Conservation (phyloP, 2,329 filamentous ascomycete species). For the Epichloe festucae region DNA sequence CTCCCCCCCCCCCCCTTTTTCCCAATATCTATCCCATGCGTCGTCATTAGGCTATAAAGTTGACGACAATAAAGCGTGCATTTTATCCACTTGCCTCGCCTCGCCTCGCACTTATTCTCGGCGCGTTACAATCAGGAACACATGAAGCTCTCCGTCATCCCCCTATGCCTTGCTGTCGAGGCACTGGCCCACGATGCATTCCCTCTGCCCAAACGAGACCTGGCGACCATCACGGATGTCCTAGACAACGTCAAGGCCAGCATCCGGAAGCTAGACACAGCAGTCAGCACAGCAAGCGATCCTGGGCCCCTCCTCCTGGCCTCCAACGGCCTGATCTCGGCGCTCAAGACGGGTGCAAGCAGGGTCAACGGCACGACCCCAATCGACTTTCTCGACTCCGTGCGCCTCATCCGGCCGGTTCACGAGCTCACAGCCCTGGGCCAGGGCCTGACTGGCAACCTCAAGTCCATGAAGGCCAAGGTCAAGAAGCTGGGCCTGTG, state of each 20-base stretch:
- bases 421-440: neutral
- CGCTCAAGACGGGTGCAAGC: neutral
- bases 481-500: neutral
- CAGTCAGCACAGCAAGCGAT: neutral
- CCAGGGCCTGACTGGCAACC: neutral
- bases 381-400: neutral
- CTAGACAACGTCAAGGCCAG: neutral
- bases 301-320: neutral
- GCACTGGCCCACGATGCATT: neutral
- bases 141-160: conserved; percentile 9
- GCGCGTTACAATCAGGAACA: neutral
- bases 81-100: neutral
- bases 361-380: neutral
- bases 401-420: neutral
- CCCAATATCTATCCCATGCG: too few relatives aligned
- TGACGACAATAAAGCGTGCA: neutral
- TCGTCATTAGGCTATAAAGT: too few relatives aligned
- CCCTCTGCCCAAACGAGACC: neutral
- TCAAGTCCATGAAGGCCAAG: neutral
- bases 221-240: neutral
- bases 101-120: neutral
- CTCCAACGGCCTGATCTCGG: neutral
- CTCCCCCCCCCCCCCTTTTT: too few relatives aligned
- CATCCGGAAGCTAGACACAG: neutral
- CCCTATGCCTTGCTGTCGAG: neutral